Conservation (phyloP, 148 eudicot species). For the Heliamphora exappendiculata region DNA sequence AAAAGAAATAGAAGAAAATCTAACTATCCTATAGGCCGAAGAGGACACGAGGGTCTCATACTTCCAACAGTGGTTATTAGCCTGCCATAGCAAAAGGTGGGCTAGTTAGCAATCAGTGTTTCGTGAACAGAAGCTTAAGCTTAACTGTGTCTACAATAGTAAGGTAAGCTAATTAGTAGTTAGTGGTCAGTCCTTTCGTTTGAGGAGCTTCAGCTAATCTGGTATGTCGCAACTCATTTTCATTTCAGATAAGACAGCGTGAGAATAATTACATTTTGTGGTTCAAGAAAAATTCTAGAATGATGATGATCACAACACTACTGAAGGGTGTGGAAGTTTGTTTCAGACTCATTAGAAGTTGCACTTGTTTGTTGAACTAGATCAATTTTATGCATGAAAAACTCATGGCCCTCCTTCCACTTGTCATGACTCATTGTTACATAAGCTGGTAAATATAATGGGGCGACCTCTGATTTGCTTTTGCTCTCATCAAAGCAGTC, state of each 20-base stretch:
- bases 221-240: too few relatives aligned
- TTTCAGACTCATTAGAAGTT: too few relatives aligned
- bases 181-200: too few relatives aligned
- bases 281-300: neutral
- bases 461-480: neutral
- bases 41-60: too few relatives aligned
- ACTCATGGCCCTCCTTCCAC: neutral
- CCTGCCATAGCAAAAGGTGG: too few relatives aligned
- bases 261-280: neutral
- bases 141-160: neutral
- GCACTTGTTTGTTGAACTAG: neutral
- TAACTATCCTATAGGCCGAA: too few relatives aligned
- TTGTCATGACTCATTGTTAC: neutral
- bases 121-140: neutral
- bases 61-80: too few relatives aligned
- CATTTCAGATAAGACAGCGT: neutral
- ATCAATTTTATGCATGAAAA: too few relatives aligned
- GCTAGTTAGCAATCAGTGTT: too few relatives aligned
- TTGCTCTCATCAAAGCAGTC: neutral
- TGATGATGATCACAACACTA: too few relatives aligned
- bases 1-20: too few relatives aligned
- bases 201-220: too few relatives aligned
- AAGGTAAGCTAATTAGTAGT: neutral
- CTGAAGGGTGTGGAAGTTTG: neutral
- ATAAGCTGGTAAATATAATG: neutral